Percentiles rank a stretch among this genome's conserved stretches.
phyloP scores from a whole-genome alignment of 1,284 basidiomycete species.

The Cystobasidium slooffiae region DNA sequence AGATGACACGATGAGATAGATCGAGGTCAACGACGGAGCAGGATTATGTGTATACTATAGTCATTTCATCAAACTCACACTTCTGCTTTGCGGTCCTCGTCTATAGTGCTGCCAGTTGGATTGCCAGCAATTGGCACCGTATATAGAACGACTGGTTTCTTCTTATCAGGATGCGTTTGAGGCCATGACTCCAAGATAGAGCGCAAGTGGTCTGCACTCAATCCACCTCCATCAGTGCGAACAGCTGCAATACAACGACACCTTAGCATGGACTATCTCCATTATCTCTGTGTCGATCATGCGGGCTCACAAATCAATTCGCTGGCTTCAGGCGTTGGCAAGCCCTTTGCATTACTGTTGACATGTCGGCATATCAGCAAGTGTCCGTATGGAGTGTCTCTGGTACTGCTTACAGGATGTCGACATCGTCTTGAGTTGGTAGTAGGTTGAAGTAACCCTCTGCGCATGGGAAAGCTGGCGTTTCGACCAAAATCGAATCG shows the following conservation, averaged over 20 bases:
- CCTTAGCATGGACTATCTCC: not conserved
- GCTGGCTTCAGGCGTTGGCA: not conserved
- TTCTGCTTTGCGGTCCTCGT: constrained; percentile 46
- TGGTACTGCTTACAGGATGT: not conserved
- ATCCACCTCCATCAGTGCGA: constrained; percentile 75
- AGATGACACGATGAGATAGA: constrained; percentile 62
- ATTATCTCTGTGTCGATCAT: not conserved
- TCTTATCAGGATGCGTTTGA: constrained; percentile 64
- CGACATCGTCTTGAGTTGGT: constrained; percentile 3
- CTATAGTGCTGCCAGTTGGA: constrained; percentile 68
- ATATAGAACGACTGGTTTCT: constrained; percentile 80
- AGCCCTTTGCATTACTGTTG: not conserved
- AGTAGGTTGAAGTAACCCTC: constrained; percentile 24
- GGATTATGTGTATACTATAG: too few species aligned
- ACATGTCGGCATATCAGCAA: not conserved
- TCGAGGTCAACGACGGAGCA: not conserved
- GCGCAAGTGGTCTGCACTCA: constrained; percentile 69
- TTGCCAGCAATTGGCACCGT: constrained; percentile 69
- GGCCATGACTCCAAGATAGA: constrained; percentile 73
- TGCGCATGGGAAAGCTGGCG: constrained; percentile 69
- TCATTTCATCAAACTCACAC: constrained; percentile 16
- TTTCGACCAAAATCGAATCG: constrained; percentile 81
- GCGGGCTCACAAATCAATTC: not conserved
- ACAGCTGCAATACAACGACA: constrained; percentile 63
- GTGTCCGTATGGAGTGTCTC: not conserved